A percentile compares a stretch with the other conserved stretches of the same genome.
These are phyloP conservation scores for Chiua virens DNA, from an alignment of 768 basidiomycete genomes.

Conservation along the genomic window DNA sequence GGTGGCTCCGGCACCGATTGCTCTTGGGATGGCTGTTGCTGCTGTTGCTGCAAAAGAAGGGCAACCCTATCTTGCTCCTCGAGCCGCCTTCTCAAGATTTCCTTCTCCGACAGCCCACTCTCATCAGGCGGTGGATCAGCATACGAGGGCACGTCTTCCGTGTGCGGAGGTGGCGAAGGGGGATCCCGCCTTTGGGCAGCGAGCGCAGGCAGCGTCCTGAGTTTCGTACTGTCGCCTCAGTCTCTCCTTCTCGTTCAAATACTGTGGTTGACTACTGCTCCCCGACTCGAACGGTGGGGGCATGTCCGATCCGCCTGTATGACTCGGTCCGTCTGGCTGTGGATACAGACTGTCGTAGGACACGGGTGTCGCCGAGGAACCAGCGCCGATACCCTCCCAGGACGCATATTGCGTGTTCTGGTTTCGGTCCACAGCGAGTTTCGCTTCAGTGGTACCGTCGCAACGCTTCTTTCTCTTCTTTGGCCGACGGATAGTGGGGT, in stretches of 20 bases:
- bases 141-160: slow-evolving; percentile 24
- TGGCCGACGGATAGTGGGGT: slow-evolving; percentile 60
- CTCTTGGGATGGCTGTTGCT: too few relatives aligned
- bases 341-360: slow-evolving; percentile 66
- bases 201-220: slow-evolving; percentile 59
- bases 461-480: slow-evolving; percentile 74
- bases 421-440: slow-evolving; percentile 63
- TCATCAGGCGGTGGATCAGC: slow-evolving; percentile 20
- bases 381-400: slow-evolving; percentile 16
- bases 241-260: slow-evolving; percentile 65
- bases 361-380: slow-evolving; percentile 43
- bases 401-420: slow-evolving; percentile 39
- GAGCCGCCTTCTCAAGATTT: slow-evolving; percentile 51
- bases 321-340: slow-evolving; percentile 26
- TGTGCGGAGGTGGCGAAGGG: slow-evolving; percentile 20
- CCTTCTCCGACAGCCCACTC: slow-evolving; percentile 50
- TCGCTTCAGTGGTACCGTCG: slow-evolving; percentile 69
- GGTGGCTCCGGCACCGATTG: slow-evolving; percentile 25
- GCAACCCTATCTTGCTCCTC: slow-evolving; percentile 54
- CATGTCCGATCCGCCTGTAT: slow-evolving; percentile 32
- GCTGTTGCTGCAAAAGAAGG: slow-evolving; percentile 22
- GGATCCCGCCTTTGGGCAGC: slow-evolving; percentile 15
- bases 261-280: slow-evolving; percentile 38
- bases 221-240: slow-evolving; percentile 63
- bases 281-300: slow-evolving; percentile 57